phyloP scores from a whole-genome alignment of 1,139 yeast species.

The Yamadazyma blattariae region DNA sequence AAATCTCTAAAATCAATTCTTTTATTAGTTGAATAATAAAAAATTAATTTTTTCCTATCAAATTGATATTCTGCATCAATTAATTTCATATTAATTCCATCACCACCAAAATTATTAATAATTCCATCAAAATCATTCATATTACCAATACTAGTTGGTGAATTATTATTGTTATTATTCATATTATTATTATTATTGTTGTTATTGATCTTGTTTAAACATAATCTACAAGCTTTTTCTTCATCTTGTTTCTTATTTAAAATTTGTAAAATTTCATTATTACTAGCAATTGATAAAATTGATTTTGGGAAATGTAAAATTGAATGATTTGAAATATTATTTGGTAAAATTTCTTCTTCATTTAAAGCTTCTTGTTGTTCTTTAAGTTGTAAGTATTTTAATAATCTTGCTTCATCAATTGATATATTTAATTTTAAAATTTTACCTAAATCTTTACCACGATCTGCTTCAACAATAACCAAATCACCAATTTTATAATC shows the following conservation, averaged over 20 bases:
- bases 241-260: constrained; percentile 65
- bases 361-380: constrained; percentile 56
- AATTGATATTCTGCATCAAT: constrained; percentile 92
- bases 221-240: constrained; percentile 64
- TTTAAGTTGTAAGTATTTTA: constrained; percentile 52
- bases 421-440: constrained; percentile 66
- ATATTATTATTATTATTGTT: constrained; percentile 5
- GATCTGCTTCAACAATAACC: constrained; percentile 95
- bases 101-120: too few relatives aligned
- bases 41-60: constrained; percentile 90
- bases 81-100: constrained; percentile 31
- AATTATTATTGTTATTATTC: neutral
- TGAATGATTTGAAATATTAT: constrained; percentile 7
- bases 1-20: constrained; percentile 91
- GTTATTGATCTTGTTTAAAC: constrained; percentile 55
- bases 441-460: constrained; percentile 89
- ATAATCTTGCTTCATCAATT: constrained; percentile 59
- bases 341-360: constrained; percentile 23
- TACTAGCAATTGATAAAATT: constrained; percentile 65
- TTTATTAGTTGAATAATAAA: constrained; percentile 71
- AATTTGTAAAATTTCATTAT: constrained; percentile 59
- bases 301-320: constrained; percentile 67
- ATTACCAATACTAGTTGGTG: neutral
- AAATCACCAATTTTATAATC: constrained; percentile 59
- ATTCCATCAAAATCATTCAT: constrained; percentile 2